Conservation (phyloP, 1,284 basidiomycete species). For the Mycosarcoma maydis region DNA sequence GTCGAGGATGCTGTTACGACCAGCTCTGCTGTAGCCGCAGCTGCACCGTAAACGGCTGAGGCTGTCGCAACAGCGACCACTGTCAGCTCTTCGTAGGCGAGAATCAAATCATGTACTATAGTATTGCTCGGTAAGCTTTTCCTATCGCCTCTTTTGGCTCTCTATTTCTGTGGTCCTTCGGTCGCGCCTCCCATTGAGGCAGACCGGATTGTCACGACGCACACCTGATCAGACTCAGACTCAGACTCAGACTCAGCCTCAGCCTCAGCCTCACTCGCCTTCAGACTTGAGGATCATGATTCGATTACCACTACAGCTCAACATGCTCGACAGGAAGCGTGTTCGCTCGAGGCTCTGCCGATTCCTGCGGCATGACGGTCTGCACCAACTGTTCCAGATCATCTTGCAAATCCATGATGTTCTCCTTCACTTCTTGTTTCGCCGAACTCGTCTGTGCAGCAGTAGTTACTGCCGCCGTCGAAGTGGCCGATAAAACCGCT, state of each 20-base stretch:
- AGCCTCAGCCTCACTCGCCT: too few species aligned
- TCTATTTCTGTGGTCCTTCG: too few species aligned
- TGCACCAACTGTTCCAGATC: slow-evolving; percentile 28
- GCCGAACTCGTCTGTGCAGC: slow-evolving; percentile 18
- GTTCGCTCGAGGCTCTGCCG: slow-evolving; percentile 13
- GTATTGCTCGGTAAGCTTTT: background rate
- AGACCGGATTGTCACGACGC: too few species aligned
- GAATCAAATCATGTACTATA: slow-evolving; percentile 5
- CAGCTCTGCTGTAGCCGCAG: background rate
- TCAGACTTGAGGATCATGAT: too few species aligned
- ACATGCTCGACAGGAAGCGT: slow-evolving; percentile 35
- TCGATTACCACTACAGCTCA: slow-evolving; percentile 29
- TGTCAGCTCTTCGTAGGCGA: background rate
- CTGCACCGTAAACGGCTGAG: background rate
- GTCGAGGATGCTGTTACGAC: slow-evolving; percentile 8
- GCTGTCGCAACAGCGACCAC: background rate
- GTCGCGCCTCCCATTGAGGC: too few species aligned
- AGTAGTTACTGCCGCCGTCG: slow-evolving; percentile 8
- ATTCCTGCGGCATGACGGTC: slow-evolving; percentile 16
- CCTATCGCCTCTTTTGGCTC: too few species aligned
- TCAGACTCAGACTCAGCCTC: too few species aligned
- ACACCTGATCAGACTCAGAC: too few species aligned
- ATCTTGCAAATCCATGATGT: slow-evolving; percentile 23
- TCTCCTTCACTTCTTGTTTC: slow-evolving; percentile 11
- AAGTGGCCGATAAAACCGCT: slow-evolving; percentile 15